Percentiles rank a stretch among this genome's conserved stretches.
Conservation (phyloP, 305 asterid genomes). For the Fraxinus sp. region DNA sequence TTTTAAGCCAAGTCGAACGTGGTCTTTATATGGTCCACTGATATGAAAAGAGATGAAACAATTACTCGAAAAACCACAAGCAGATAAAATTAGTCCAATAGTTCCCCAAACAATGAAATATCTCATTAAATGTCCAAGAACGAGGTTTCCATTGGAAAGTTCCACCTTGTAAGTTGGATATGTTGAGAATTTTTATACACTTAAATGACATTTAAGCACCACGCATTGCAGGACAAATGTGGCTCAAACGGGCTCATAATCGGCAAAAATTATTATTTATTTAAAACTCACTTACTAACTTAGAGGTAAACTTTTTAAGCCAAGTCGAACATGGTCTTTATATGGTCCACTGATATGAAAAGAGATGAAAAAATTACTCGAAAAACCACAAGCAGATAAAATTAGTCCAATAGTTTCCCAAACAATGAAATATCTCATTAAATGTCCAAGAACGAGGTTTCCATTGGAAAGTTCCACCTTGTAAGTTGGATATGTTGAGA, state of each 20-base stretch:
- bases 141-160: not conserved
- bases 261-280: not conserved
- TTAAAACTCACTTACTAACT: not conserved
- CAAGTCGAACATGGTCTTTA: not conserved
- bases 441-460: not conserved
- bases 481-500: not conserved
- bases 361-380: not conserved
- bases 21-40: not conserved
- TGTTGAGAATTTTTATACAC: not conserved
- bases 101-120: not conserved
- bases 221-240: not conserved
- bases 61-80: not conserved
- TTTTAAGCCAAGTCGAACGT: not conserved
- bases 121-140: not conserved
- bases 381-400: not conserved
- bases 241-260: too few relatives aligned
- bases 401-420: not conserved
- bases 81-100: not conserved
- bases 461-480: not conserved
- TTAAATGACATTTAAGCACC: conserved; percentile 7
- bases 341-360: not conserved
- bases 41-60: not conserved
- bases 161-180: not conserved
- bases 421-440: not conserved
- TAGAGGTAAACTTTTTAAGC: not conserved